Conservation (phyloP, 2,329 filamentous ascomycete species). For the Trichoderma sp. region DNA sequence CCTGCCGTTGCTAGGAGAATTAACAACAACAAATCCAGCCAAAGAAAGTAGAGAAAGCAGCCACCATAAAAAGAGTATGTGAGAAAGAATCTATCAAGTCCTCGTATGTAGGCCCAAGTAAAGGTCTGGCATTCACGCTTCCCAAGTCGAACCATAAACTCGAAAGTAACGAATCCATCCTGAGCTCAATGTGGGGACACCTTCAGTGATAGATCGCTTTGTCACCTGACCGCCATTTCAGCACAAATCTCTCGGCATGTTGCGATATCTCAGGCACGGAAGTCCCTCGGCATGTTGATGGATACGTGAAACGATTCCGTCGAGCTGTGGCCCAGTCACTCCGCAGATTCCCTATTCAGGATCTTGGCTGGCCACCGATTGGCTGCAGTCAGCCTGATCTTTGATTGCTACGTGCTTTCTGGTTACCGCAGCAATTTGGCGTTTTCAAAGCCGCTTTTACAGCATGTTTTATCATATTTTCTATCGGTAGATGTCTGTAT, state of each 20-base stretch:
- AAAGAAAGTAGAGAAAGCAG: neutral
- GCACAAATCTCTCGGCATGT: neutral
- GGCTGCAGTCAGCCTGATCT: neutral
- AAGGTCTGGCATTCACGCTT: neutral
- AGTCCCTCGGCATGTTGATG: neutral
- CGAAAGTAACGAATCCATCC: neutral
- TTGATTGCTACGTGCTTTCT: neutral
- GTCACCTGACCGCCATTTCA: conserved; percentile 10
- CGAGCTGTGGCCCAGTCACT: neutral
- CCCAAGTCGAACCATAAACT: neutral
- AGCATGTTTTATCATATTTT: neutral
- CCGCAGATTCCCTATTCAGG: conserved; percentile 14
- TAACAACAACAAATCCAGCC: neutral
- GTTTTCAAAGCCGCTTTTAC: neutral
- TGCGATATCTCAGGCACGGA: neutral
- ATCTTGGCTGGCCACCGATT: neutral
- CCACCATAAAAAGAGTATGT: too few species aligned
- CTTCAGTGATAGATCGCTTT: conserved; percentile 1
- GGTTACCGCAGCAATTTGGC: neutral
- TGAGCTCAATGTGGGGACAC: conserved; percentile 1
- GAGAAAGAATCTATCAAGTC: neutral
- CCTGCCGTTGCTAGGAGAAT: neutral
- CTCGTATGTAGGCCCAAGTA: neutral
- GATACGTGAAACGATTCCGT: neutral
- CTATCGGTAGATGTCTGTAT: neutral